phyloP scores from a whole-genome alignment of 495 filamentous ascomycete species.

The Opeltia flavorubescens region DNA sequence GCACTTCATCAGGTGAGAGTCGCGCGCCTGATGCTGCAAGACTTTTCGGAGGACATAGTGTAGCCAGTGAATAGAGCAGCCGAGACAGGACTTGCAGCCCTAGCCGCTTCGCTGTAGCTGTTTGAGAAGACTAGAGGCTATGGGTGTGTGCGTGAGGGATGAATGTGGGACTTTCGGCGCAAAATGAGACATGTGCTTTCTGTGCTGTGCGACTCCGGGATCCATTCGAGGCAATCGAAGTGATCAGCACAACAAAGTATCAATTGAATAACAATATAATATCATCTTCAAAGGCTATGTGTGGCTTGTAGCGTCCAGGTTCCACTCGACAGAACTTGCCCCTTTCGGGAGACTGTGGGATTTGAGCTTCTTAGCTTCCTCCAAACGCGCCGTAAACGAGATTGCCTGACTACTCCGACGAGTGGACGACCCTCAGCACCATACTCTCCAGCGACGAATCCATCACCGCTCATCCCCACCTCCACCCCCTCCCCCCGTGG shows the following conservation, averaged over 20 bases:
- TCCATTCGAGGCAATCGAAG: no score
- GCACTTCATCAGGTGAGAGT: not conserved
- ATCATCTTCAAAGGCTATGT: no score
- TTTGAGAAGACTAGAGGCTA: not conserved
- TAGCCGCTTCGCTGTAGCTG: not conserved
- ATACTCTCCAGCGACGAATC: no score
- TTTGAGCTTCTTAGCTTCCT: not conserved
- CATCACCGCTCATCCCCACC: slow-evolving; percentile 6
- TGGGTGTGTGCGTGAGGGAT: no score
- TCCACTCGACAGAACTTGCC: slow-evolving; percentile 13
- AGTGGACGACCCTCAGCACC: no score
- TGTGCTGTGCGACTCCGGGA: no score
- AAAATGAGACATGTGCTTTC: no score
- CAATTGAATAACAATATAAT: no score
- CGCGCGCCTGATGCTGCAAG: not conserved
- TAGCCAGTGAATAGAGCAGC: not conserved
- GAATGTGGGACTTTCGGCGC: not conserved
- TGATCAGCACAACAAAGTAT: no score
- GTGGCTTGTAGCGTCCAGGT: no score
- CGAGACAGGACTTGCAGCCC: not conserved
- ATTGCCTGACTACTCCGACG: not conserved
- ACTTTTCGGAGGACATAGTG: not conserved
- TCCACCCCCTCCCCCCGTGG: slow-evolving; percentile 1
- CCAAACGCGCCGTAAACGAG: not conserved
- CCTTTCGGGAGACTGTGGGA: slow-evolving; percentile 81